These are phyloP conservation scores for Alternaria triticina DNA, from an alignment of 2,329 filamentous ascomycete genomes.

Conservation along the genomic window DNA sequence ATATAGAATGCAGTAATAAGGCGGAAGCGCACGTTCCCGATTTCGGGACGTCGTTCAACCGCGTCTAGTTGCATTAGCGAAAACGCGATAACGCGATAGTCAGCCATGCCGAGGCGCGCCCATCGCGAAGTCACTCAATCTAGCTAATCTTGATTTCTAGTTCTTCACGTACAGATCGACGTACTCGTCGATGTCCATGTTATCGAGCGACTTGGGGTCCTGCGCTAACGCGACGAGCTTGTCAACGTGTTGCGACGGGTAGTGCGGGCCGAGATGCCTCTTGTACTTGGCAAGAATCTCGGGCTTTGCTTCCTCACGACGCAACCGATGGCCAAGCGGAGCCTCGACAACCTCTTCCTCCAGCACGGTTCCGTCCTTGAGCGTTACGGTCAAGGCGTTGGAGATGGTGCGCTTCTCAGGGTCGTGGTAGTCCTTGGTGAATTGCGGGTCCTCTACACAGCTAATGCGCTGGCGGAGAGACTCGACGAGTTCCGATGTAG, in stretches of 20 bases:
- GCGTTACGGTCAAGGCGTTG: constrained; percentile 91
- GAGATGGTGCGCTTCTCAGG: constrained; percentile 92
- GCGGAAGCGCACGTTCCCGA: background rate
- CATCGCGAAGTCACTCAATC: constrained; percentile 24
- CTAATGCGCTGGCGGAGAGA: constrained; percentile 90
- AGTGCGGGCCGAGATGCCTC: constrained; percentile 87
- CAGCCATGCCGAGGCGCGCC: constrained; percentile 11
- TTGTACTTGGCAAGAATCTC: constrained; percentile 96
- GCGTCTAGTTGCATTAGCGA: constrained; percentile 21
- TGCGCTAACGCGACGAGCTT: constrained; percentile 81
- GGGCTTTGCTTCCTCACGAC: constrained; percentile 96
- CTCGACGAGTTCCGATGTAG: constrained; percentile 87
- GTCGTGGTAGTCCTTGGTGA: constrained; percentile 95
- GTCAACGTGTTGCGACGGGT: constrained; percentile 75
- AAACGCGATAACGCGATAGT: constrained; percentile 9
- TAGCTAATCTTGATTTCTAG: constrained; percentile 30
- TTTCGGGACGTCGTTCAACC: constrained; percentile 1
- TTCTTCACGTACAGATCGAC: constrained; percentile 81
- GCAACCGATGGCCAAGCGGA: constrained; percentile 87
- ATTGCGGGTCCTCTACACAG: constrained; percentile 95
- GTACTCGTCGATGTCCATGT: constrained; percentile 87
- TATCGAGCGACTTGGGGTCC: constrained; percentile 76
- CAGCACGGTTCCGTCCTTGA: constrained; percentile 91
- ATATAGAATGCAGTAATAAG: constrained; percentile 13
- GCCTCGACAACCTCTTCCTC: constrained; percentile 93